A percentile compares a stretch with the other conserved stretches of the same genome.
These are phyloP conservation scores for Lactarius hengduanensis DNA, from an alignment of 768 basidiomycete genomes.

Conservation along the genomic window DNA sequence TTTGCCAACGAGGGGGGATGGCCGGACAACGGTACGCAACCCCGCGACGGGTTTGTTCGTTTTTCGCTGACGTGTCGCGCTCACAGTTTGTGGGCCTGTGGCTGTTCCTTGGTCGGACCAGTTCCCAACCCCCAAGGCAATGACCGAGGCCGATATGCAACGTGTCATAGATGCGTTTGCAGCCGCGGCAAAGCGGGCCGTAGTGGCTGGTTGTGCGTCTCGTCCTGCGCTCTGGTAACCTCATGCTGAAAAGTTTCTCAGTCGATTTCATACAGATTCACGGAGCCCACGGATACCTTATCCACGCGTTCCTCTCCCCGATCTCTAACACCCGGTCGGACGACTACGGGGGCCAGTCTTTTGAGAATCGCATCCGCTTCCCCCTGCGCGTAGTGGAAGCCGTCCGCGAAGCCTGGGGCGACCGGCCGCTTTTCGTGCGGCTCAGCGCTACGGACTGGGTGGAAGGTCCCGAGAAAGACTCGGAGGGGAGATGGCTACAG, in stretches of 20 bases:
- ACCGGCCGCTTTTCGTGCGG: constrained; percentile 69
- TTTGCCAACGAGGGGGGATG: constrained; percentile 19
- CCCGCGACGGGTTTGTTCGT: not conserved
- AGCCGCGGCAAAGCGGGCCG: constrained; percentile 51
- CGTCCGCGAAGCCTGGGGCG: constrained; percentile 55
- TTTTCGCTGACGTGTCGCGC: not conserved
- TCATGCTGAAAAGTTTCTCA: constrained; percentile 28
- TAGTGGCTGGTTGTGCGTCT: constrained; percentile 58
- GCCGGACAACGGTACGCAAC: constrained; percentile 24
- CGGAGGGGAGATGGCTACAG: constrained; percentile 53
- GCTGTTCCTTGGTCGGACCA: constrained; percentile 51
- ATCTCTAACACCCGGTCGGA: constrained; percentile 72
- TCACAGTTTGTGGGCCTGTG: constrained; percentile 60
- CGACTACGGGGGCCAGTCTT: constrained; percentile 60
- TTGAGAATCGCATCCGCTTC: constrained; percentile 72
- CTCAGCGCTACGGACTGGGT: constrained; percentile 57
- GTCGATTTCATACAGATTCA: constrained; percentile 75
- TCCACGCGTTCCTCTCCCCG: constrained; percentile 69
- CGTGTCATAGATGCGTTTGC: constrained; percentile 60
- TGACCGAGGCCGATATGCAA: constrained; percentile 55
- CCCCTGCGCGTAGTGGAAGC: constrained; percentile 55
- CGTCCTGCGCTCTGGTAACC: constrained; percentile 24
- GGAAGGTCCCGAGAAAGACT: constrained; percentile 51
- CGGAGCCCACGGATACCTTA: constrained; percentile 69
- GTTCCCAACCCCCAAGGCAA: constrained; percentile 56